phyloP scores from a whole-genome alignment of 148 eudicot genomes.

The Silene conica region DNA sequence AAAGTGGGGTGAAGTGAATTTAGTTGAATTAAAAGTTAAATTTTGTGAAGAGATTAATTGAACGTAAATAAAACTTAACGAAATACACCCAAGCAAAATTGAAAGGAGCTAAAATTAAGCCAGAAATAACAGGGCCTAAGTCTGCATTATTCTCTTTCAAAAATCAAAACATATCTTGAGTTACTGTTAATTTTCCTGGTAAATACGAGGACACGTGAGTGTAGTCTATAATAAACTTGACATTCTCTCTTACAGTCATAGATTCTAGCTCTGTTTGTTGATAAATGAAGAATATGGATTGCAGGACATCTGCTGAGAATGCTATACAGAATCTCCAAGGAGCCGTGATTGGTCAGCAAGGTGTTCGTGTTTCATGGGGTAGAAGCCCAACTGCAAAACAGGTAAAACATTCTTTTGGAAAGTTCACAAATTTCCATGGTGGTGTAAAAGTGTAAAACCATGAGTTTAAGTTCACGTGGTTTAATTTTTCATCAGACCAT shows the following conservation, averaged over 20 bases:
- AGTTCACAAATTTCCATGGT: background rate
- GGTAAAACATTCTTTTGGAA: constrained; percentile 32
- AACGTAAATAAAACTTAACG: too few relatives aligned
- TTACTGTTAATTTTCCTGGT: background rate
- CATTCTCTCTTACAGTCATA: background rate
- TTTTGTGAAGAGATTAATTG: too few relatives aligned
- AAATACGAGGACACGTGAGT: background rate
- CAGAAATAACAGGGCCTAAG: too few relatives aligned
- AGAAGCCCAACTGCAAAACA: constrained; percentile 70
- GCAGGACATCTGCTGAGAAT: constrained; percentile 87
- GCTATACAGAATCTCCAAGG: constrained; percentile 91
- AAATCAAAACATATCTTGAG: too few relatives aligned
- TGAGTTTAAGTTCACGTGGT: background rate
- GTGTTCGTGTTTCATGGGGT: constrained; percentile 91
- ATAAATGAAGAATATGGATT: constrained; percentile 1
- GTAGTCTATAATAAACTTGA: background rate
- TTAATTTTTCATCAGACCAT: background rate
- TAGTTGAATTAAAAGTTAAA: too few relatives aligned
- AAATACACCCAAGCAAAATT: too few relatives aligned
- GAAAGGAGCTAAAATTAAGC: too few relatives aligned
- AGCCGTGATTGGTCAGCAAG: constrained; percentile 75
- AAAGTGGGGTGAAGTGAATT: too few relatives aligned
- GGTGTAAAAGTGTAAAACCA: background rate
- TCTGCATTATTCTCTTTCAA: too few relatives aligned
- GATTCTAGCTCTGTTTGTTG: constrained; percentile 1